Evolutionary conservation across 2,329 filamentous ascomycete species (phyloP).

Genomic region (Alternaria hordeiaustralica): DNA sequence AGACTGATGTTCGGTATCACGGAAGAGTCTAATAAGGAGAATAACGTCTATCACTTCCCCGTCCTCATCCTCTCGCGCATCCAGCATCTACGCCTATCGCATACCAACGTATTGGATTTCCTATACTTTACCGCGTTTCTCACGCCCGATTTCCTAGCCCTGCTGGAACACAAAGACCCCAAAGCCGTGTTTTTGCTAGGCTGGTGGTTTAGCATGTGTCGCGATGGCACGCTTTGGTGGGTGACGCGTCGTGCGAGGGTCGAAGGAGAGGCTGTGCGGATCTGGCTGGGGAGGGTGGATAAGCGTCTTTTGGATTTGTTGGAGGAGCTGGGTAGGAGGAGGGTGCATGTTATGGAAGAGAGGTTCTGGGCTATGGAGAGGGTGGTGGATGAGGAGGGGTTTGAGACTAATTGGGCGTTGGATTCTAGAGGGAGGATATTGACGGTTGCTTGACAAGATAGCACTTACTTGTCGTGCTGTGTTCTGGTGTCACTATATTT

Average conservation of each 20-base stretch:
- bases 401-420: neutral
- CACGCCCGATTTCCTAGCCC: constrained; percentile 50
- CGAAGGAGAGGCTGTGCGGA: constrained; percentile 30
- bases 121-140: constrained; percentile 58
- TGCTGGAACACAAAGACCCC: constrained; percentile 61
- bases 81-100: constrained; percentile 44
- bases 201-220: constrained; percentile 61
- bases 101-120: constrained; percentile 55
- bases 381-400: neutral
- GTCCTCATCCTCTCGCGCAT: constrained; percentile 50
- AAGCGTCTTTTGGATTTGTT: constrained; percentile 14
- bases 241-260: constrained; percentile 31
- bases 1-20: constrained; percentile 37
- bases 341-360: neutral
- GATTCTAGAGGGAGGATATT: neutral
- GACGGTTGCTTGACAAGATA: neutral
- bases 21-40: constrained; percentile 20
- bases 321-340: neutral
- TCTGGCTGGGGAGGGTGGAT: constrained; percentile 31
- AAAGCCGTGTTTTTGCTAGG: constrained; percentile 62
- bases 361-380: neutral
- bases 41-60: constrained; percentile 38
- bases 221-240: constrained; percentile 36
- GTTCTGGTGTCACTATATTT: too few relatives aligned
- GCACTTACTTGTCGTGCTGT: too few relatives aligned